Evolutionary conservation across 495 filamentous ascomycete species (phyloP).

Genomic region (Aspergillus ostianus): DNA sequence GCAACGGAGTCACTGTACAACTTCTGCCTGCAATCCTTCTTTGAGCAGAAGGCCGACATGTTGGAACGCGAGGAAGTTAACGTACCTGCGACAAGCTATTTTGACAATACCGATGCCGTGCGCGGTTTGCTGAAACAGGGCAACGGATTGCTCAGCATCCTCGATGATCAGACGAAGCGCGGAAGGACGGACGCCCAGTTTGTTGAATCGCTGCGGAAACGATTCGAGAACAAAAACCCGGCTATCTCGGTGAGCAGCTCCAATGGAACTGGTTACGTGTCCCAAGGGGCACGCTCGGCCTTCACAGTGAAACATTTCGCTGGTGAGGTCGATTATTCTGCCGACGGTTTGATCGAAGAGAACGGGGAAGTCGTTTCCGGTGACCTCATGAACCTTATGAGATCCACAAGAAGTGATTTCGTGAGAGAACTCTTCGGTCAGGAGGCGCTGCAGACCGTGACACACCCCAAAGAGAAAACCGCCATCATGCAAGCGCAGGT

Average conservation of each 20-base stretch:
- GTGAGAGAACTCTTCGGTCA: conserved; percentile 88
- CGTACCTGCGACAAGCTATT: conserved; percentile 90
- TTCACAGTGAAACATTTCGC: conserved; percentile 95
- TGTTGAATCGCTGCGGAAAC: conserved; percentile 82
- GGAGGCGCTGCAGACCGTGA: conserved; percentile 83
- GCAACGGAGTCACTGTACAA: conserved; percentile 90
- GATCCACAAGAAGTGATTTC: conserved; percentile 81
- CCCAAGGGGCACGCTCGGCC: conserved; percentile 67
- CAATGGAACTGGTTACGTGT: conserved; percentile 79
- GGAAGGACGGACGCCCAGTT: conserved; percentile 86
- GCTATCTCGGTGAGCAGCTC: conserved; percentile 74
- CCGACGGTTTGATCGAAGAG: conserved; percentile 82
- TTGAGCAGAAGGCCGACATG: conserved; percentile 86
- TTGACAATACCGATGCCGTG: conserved; percentile 93
- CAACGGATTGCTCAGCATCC: conserved; percentile 88
- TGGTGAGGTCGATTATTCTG: conserved; percentile 93
- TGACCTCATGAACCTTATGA: conserved; percentile 93
- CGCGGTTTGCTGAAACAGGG: conserved; percentile 85
- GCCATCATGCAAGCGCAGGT: conserved; percentile 96
- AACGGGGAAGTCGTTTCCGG: conserved; percentile 95
- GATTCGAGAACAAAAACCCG: conserved; percentile 91
- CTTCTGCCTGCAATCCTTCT: conserved; percentile 91
- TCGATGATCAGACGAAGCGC: conserved; percentile 91
- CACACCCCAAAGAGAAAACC: conserved; percentile 84
- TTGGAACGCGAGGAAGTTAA: conserved; percentile 88